Evolutionary conservation across 2,329 filamentous ascomycete genomes (phyloP).

Genomic region (Pestalotiopsis sp.): DNA sequence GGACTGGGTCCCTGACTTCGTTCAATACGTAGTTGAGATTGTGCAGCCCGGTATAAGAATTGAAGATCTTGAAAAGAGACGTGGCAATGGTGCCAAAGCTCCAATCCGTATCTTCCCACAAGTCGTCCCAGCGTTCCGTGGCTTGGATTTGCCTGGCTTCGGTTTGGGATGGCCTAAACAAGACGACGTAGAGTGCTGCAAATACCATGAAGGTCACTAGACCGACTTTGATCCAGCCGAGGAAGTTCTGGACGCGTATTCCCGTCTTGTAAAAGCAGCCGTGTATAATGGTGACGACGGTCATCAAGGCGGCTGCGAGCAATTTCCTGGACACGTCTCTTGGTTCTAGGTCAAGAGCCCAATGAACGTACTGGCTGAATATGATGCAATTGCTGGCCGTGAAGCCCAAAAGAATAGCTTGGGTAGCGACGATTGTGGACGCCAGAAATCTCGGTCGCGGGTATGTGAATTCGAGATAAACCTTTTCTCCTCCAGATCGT

Average conservation of each 20-base stretch:
- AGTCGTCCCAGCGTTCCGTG: constrained; percentile 46
- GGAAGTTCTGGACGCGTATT: constrained; percentile 59
- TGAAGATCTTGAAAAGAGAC: constrained; percentile 69
- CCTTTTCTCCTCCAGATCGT: constrained; percentile 68
- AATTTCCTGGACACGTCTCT: constrained; percentile 55
- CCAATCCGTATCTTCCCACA: constrained; percentile 70
- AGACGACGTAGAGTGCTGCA: constrained; percentile 61
- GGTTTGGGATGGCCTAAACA: constrained; percentile 38
- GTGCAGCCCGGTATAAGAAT: constrained; percentile 67
- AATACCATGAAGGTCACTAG: constrained; percentile 64
- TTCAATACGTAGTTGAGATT: constrained; percentile 74
- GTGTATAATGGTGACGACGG: constrained; percentile 60
- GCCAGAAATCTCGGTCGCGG: constrained; percentile 33
- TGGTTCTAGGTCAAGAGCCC: constrained; percentile 32
- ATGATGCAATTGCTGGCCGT: constrained; percentile 5
- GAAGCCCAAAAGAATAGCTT: constrained; percentile 1
- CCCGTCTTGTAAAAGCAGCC: constrained; percentile 59
- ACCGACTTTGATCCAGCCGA: constrained; percentile 66
- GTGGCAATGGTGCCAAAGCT: constrained; percentile 70
- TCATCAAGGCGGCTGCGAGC: constrained; percentile 60
- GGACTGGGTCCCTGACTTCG: constrained; percentile 69
- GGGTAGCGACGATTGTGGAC: background rate
- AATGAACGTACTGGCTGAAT: constrained; percentile 5
- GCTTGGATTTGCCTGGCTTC: constrained; percentile 18
- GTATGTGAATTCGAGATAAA: constrained; percentile 73